Base-by-base conservation (phyloP, 1,284 basidiomycete genomes). In the Pyrrhoderma lamaoense region DNA sequence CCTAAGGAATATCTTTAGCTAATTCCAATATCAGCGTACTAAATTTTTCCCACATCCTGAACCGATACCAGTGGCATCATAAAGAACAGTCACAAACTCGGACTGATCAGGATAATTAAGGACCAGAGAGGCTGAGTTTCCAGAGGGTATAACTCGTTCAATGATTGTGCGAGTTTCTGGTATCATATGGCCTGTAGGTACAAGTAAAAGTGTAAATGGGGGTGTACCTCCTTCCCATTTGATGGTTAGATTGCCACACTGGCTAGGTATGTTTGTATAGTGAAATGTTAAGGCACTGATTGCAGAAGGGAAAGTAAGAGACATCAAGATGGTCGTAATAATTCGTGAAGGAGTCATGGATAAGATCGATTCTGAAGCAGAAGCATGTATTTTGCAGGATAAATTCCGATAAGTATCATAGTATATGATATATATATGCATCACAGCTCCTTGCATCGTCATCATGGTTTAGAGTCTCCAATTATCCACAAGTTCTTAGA, bases 161-260 rank as follows among this genome's bases (percentile, higher is more conserved):
- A 58, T 52, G 18, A 58, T 58, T 16, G 48, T 58, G 5, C 57
- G 52, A 14, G 56, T 58, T 43, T 58, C 57, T 11, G 54, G 54
- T 8, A 35, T 42, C 18, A 58, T 37, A 13, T 47, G 55, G 13
- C 57, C 57, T 21, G 46, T 45, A 3, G 57, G 57, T 2, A 56
- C 57, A 13, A 58, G 53, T 7, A 58, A 39, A 8, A 58, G 46
- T 8, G 46, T 49, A 38, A 54, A 58, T 3, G 57, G 57, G 11
- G 57, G 46, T 31, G 46, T 36, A 13, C 57, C 57, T n/a, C 57
- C 55, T 40, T 51, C 45, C 49, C 56, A 56, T 31, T 45, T 45
- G 14, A 51, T 52, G 11, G 57, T 56, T n/a, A 50, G 31, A 16
- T 56, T 54, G 36, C 38, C 46, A 35, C 57, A 58, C 54, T 58